Conservation (phyloP, 192 early-diverging fungal genomes). For the Backusella liffmaniae region DNA sequence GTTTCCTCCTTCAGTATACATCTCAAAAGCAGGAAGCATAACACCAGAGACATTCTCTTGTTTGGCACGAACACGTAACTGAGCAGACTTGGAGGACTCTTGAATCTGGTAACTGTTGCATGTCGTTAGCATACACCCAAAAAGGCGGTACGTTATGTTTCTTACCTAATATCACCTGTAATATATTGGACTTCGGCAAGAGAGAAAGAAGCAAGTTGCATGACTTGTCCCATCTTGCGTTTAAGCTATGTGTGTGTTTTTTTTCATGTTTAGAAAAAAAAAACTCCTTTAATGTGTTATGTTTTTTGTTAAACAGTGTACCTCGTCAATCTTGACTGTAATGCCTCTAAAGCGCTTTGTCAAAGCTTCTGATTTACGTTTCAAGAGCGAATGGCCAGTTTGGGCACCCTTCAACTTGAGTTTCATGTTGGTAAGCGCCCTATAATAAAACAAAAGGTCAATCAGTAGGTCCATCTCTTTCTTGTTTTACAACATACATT, state of each 20-base stretch:
- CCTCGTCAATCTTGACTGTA: slow-evolving; percentile 96
- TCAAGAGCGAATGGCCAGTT: slow-evolving; percentile 96
- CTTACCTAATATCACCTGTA: slow-evolving; percentile 91
- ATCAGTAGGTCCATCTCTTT: not conserved
- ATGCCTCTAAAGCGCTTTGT: slow-evolving; percentile 94
- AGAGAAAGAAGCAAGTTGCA: slow-evolving; percentile 98
- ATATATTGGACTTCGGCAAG: slow-evolving; percentile 96
- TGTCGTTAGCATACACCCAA: not conserved
- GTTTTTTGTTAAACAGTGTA: slow-evolving; percentile 25
- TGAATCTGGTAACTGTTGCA: slow-evolving; percentile 85
- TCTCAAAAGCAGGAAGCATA: slow-evolving; percentile 91
- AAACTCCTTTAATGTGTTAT: slow-evolving; percentile 7
- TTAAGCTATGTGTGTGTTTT: slow-evolving; percentile 65
- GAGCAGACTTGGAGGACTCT: slow-evolving; percentile 89
- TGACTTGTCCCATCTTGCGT: slow-evolving; percentile 97
- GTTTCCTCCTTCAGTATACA: slow-evolving; percentile 84
- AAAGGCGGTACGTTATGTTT: not conserved
- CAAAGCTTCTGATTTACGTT: slow-evolving; percentile 96
- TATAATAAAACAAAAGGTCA: slow-evolving; percentile 27
- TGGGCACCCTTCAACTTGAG: slow-evolving; percentile 94
- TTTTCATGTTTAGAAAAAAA: not conserved
- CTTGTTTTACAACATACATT: slow-evolving; percentile 60
- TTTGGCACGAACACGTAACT: slow-evolving; percentile 87
- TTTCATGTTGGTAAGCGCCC: slow-evolving; percentile 97
- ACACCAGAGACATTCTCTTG: slow-evolving; percentile 99